Evolutionary conservation across 176 grass and related monocot species (phyloP).

Genomic region (Rhipidocladum racemiflorum): DNA sequence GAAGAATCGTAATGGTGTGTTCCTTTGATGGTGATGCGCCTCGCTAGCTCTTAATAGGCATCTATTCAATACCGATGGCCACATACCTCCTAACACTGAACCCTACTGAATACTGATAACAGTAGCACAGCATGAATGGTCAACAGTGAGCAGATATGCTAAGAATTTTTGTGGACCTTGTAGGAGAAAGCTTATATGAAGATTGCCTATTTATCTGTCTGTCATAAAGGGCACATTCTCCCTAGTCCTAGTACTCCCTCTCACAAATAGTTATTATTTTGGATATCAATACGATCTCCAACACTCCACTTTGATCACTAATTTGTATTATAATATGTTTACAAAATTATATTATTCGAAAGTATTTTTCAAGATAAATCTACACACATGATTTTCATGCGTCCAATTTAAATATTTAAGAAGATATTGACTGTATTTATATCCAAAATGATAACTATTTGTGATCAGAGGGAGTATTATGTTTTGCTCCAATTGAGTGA

Average conservation of each 20-base stretch:
- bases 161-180: neutral
- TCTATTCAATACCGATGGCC: neutral
- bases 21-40: neutral
- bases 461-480: no score
- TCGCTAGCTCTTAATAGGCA: neutral
- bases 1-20: neutral
- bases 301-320: no score
- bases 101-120: neutral
- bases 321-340: no score
- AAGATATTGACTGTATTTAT: no score
- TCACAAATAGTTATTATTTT: no score
- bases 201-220: neutral
- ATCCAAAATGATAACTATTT: no score
- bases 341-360: no score
- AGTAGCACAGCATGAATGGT: neutral
- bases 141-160: neutral
- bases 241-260: no score
- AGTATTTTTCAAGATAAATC: no score
- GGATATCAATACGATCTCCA: no score
- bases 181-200: neutral
- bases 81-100: neutral
- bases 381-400: no score
- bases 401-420: no score
- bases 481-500: neutral
- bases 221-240: neutral